Evolutionary conservation across 768 basidiomycete genomes (phyloP).

Genomic region (Phlebiopsis gigantea): DNA sequence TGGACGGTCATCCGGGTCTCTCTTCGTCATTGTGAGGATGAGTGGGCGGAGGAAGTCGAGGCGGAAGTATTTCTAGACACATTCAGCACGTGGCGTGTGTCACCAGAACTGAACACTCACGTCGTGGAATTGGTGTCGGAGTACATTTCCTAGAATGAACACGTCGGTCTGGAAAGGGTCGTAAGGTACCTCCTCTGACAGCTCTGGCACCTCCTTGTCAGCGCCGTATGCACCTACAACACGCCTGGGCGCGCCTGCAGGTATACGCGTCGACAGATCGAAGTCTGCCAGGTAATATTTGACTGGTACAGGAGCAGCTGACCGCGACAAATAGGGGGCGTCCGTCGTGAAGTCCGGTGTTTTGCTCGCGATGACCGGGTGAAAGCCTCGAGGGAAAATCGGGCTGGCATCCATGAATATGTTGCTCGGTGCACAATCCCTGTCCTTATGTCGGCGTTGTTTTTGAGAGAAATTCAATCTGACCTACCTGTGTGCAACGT

Average conservation of each 20-base stretch:
- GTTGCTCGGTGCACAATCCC: background rate
- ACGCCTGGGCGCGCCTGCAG: conserved; percentile 5
- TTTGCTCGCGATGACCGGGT: background rate
- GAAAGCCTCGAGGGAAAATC: conserved; percentile 7
- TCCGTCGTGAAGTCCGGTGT: background rate
- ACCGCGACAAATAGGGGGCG: background rate
- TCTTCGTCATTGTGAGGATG: background rate
- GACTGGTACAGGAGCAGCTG: background rate
- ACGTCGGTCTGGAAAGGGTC: conserved; percentile 28
- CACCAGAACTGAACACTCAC: background rate
- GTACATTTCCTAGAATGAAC: conserved; percentile 23
- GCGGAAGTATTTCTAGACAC: background rate
- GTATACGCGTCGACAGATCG: conserved; percentile 7
- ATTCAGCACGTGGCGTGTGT: background rate
- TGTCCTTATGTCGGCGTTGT: background rate
- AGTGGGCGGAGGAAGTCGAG: conserved; percentile 4
- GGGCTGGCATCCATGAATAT: conserved; percentile 12
- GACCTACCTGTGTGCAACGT: conserved; percentile 18
- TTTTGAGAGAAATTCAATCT: too few species aligned
- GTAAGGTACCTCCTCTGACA: conserved; percentile 17
- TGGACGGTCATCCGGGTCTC: background rate
- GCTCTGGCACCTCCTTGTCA: conserved; percentile 20
- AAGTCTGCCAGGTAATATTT: conserved; percentile 18
- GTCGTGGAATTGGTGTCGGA: background rate
- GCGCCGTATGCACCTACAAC: conserved; percentile 6